A percentile compares a stretch with the other conserved stretches of the same genome.
Conservation (phyloP, 805 yeast species). For the Zygotorulaspora sp. region DNA sequence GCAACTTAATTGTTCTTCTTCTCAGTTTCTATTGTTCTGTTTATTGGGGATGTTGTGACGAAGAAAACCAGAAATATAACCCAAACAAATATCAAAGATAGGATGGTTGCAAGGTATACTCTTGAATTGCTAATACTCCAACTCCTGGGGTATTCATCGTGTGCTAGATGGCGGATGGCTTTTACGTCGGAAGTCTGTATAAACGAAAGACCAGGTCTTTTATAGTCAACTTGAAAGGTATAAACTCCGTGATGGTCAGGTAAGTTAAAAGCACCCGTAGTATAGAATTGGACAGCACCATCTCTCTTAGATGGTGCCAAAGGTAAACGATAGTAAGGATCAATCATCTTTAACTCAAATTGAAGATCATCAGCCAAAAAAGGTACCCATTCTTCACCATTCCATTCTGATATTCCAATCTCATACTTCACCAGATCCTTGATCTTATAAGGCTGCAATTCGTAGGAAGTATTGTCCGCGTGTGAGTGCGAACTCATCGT, state of each 20-base stretch:
- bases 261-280: conserved; percentile 52
- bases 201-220: conserved; percentile 69
- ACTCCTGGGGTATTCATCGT: conserved; percentile 88
- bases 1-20: conserved; percentile 22
- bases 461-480: conserved; percentile 40
- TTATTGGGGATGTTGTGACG: conserved; percentile 26
- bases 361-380: conserved; percentile 63
- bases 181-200: conserved; percentile 63
- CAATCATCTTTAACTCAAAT: conserved; percentile 82
- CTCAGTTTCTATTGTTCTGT: conserved; percentile 12
- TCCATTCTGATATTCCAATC: conserved; percentile 46
- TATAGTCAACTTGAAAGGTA: conserved; percentile 74
- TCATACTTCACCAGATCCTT: conserved; percentile 62
- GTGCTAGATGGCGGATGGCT: conserved; percentile 89
- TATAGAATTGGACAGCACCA: conserved; percentile 46
- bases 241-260: conserved; percentile 99
- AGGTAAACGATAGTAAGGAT: conserved; percentile 86
- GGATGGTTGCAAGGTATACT: conserved; percentile 76
- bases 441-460: conserved; percentile 56
- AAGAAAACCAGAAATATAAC: conserved; percentile 66
- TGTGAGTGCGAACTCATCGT: conserved; percentile 53
- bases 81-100: conserved; percentile 71
- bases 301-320: conserved; percentile 44
- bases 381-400: conserved; percentile 64
- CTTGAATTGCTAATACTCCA: conserved; percentile 92